Conservation (phyloP, 176 grass and related monocot species). For the Bonia amplexicaulis region DNA sequence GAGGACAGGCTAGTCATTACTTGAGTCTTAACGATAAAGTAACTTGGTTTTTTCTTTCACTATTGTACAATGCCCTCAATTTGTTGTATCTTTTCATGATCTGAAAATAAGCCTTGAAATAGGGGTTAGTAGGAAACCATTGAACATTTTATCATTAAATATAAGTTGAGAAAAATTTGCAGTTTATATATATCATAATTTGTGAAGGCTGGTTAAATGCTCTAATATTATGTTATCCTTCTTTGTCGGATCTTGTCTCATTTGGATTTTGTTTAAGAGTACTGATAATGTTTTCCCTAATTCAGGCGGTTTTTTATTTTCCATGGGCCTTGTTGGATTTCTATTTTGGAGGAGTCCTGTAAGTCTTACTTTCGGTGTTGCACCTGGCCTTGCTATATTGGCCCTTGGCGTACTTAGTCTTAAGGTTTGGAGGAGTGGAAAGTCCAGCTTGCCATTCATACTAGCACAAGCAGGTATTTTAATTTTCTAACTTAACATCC, state of each 20-base stretch:
- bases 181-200: background rate
- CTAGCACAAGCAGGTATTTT: conserved; percentile 83
- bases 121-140: background rate
- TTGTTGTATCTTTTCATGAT: background rate
- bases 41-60: conserved; percentile 12
- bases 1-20: background rate
- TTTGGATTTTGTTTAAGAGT: background rate
- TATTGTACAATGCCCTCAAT: background rate
- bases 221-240: conserved; percentile 8
- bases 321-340: conserved; percentile 73
- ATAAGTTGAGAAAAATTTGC: background rate
- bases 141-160: background rate
- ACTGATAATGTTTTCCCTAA: background rate
- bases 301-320: conserved; percentile 70
- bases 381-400: conserved; percentile 70
- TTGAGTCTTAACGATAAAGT: background rate
- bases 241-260: background rate
- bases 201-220: background rate
- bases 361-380: conserved; percentile 64
- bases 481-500: background rate
- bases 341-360: conserved; percentile 70
- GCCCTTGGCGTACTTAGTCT: conserved; percentile 70
- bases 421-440: conserved; percentile 81
- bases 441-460: conserved; percentile 80
- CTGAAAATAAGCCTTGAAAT: background rate